These are phyloP conservation scores for Tephrocybe sp. DNA, from an alignment of 768 basidiomycete genomes.

Conservation along the genomic window DNA sequence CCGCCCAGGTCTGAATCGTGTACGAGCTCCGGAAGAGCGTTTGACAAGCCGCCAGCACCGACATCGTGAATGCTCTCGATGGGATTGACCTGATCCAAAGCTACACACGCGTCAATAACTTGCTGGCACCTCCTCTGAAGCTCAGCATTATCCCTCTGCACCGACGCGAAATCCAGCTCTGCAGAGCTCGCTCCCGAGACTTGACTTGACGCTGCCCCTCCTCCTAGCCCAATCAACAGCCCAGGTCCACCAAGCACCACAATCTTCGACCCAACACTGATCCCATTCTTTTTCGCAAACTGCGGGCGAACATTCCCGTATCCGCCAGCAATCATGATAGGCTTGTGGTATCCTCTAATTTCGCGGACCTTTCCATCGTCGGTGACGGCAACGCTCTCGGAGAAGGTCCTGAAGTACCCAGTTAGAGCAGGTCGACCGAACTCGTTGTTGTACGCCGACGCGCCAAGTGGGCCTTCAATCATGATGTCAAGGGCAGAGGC, in stretches of 20 bases:
- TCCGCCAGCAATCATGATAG: constrained; percentile 99
- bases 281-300: constrained; percentile 76
- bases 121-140: constrained; percentile 98
- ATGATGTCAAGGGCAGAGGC: constrained; percentile 95
- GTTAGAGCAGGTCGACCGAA: constrained; percentile 91
- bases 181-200: constrained; percentile 87
- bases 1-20: constrained; percentile 95
- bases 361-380: constrained; percentile 49
- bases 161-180: constrained; percentile 95
- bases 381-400: constrained; percentile 64
- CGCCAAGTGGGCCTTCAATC: constrained; percentile 93
- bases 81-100: constrained; percentile 56
- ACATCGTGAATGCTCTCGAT: constrained; percentile 98
- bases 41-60: constrained; percentile 94
- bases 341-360: constrained; percentile 96
- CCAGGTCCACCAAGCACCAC: constrained; percentile 95
- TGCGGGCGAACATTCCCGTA: constrained; percentile 87
- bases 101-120: constrained; percentile 90
- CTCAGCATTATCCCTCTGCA: constrained; percentile 97
- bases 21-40: constrained; percentile 94
- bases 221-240: constrained; percentile 93
- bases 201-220: constrained; percentile 94
- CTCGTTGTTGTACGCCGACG: constrained; percentile 97
- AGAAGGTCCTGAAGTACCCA: constrained; percentile 95
- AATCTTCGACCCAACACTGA: constrained; percentile 80